Percentiles rank a stretch among this genome's conserved stretches.
Conservation (phyloP, 345 rosid genomes). For the Lagerstroemia speciosa region DNA sequence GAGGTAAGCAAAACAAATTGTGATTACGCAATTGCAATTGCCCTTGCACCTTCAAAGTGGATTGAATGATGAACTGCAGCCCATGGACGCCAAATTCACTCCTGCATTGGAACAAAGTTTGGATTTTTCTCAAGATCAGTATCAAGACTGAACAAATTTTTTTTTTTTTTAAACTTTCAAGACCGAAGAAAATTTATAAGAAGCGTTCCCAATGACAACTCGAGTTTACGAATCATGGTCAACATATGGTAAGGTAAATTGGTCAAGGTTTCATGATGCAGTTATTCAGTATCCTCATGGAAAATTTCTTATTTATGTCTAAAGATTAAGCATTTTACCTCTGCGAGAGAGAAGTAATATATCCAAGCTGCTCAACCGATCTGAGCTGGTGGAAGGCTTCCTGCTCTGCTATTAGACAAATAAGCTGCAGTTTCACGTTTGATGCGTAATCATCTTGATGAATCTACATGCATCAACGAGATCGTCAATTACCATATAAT, state of each 20-base stretch:
- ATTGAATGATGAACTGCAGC: slow-evolving; percentile 67
- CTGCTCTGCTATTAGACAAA: slow-evolving; percentile 70
- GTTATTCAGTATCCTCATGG: too few species aligned
- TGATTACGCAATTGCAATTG: background rate
- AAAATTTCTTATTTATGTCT: too few species aligned
- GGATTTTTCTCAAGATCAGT: background rate
- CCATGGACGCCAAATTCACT: slow-evolving; percentile 63
- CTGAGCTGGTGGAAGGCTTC: slow-evolving; percentile 91
- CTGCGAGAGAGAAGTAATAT: slow-evolving; percentile 50
- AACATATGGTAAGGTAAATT: too few species aligned
- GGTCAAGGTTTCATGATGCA: too few species aligned
- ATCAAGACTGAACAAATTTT: too few species aligned
- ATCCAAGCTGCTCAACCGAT: slow-evolving; percentile 93
- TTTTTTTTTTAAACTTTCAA: too few species aligned
- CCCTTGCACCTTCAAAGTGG: slow-evolving; percentile 51
- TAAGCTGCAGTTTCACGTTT: slow-evolving; percentile 71
- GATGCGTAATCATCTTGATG: slow-evolving; percentile 63
- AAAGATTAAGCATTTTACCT: slow-evolving; percentile 34
- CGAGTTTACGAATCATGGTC: too few species aligned
- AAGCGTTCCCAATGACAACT: too few species aligned
- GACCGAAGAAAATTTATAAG: background rate
- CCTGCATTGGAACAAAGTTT: slow-evolving; percentile 22
- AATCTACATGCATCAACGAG: slow-evolving; percentile 27
- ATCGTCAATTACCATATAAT: background rate
- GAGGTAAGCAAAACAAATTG: background rate